Base-by-base conservation (phyloP, 2,329 filamentous ascomycete species). In the Botrytis fragariae region DNA sequence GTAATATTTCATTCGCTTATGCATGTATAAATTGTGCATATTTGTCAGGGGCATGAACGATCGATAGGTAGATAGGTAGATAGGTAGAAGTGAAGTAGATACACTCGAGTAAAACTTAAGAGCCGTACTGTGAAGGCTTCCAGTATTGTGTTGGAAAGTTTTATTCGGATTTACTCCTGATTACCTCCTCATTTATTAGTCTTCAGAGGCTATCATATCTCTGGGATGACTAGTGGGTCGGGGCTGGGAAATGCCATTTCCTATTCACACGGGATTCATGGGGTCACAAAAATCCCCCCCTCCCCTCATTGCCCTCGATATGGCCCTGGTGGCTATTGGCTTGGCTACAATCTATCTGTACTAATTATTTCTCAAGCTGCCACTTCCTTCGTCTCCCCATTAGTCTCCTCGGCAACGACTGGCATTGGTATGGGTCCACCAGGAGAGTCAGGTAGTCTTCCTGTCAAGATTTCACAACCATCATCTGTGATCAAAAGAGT, bases 401-500 rank as follows among this genome's bases (percentile, higher is more conserved):
- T 75, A 57, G 74, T 75, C 67, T 72, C 76, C n/a, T 75, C 75
- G 63, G 70, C 71, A 39, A 67, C 71, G 14, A 76, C 74, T 69
- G 71, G 75, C 63, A 76, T 79, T 7, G 88, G 84, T 22, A 93
- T 83, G 7, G 91, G 86, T 1, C 93, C 93, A 74, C 93, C 93
- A 1, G 93, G 93, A 37, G 92, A 95, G 80, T 92, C 76, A 4
- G 79, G 77, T 29, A 79, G 69, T 75, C 80, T 88, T 60, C 93
- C 93, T 0, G 93, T 97, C 77, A 97, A 82, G 62, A 97, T 86
- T 83, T 97, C 93, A 10, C 94, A 91, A 2, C 93, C 93, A 77
- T 92, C 89, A 79, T 94, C 92, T 0, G 93, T 97, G 3, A 97
- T 93, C 16, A 97, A 85, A 70, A 97, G 84, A 0, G 93, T 96